Conservation (phyloP, 352 stramenopile genomes). For the Globisporangium nodosum region DNA sequence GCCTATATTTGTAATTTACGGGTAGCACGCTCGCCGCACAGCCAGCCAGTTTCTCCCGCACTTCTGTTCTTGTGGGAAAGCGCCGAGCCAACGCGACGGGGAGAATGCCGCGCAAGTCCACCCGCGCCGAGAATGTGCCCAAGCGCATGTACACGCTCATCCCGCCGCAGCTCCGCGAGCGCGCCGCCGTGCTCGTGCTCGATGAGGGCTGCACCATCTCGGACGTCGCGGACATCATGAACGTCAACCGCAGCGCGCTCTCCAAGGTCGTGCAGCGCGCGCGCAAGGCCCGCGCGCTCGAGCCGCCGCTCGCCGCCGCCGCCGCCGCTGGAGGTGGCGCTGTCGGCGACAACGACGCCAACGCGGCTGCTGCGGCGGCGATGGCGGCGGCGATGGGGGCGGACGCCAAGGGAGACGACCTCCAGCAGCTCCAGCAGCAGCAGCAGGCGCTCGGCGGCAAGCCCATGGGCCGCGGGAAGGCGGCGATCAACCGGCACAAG, state of each 20-base stretch:
- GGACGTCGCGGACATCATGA: constrained; percentile 8
- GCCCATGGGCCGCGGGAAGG: constrained; percentile 2
- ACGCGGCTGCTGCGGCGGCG: neutral
- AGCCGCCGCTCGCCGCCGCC: constrained; percentile 1
- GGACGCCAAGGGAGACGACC: neutral
- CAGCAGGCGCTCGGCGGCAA: neutral
- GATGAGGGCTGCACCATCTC: constrained; percentile 8
- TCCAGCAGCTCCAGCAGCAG: neutral
- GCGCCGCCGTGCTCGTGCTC: constrained; percentile 6
- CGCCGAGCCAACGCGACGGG: neutral
- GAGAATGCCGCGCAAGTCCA: constrained; percentile 9
- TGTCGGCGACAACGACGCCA: neutral
- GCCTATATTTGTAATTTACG: neutral
- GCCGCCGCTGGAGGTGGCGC: neutral
- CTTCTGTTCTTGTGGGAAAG: neutral
- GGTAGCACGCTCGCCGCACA: neutral
- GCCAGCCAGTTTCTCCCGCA: neutral
- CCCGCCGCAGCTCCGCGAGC: constrained; percentile 6
- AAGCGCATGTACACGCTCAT: constrained; percentile 10
- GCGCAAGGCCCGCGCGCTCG: constrained; percentile 4
- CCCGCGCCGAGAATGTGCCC: constrained; percentile 1
- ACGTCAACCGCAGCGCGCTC: constrained; percentile 9
- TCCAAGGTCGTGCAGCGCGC: constrained; percentile 7
- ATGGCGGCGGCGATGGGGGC: neutral
- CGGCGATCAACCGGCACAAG: constrained; percentile 7